phyloP scores from a whole-genome alignment of 192 early-diverging fungal genomes.

The Spizellomyces sp. region DNA sequence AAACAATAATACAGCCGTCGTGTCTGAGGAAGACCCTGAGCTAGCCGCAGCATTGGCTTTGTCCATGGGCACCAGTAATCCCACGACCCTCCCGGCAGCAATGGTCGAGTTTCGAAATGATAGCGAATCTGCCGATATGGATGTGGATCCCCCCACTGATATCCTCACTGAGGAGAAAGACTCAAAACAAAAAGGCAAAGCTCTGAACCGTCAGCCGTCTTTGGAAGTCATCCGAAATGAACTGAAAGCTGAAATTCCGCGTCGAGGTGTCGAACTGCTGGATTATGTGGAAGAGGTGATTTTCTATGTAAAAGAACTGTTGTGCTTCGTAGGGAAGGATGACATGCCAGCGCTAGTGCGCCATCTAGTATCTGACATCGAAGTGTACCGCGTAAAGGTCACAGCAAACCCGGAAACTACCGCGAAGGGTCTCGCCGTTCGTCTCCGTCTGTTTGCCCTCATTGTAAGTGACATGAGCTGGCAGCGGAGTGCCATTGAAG shows the following conservation, averaged over 20 bases:
- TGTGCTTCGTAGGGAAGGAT: constrained; percentile 57
- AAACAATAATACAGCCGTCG: no score
- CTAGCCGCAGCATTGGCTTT: constrained; percentile 32
- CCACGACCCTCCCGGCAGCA: neutral
- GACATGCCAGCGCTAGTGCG: constrained; percentile 36
- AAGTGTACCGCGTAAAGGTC: neutral
- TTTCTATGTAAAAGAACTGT: constrained; percentile 68
- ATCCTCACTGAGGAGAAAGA: constrained; percentile 36
- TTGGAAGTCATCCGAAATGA: constrained; percentile 45
- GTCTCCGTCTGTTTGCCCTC: constrained; percentile 62
- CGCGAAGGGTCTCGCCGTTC: constrained; percentile 42
- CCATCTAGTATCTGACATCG: constrained; percentile 22
- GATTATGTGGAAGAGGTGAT: constrained; percentile 62
- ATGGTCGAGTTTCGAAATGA: neutral
- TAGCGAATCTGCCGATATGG: neutral
- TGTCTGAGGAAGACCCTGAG: constrained; percentile 7
- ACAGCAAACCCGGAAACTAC: neutral
- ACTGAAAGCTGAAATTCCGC: constrained; percentile 41
- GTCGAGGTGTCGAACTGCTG: constrained; percentile 44
- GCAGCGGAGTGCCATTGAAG: constrained; percentile 46
- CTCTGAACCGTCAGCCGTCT: constrained; percentile 25
- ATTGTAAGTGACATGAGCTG: constrained; percentile 60
- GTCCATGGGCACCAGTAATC: constrained; percentile 16
- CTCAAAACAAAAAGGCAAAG: constrained; percentile 44
- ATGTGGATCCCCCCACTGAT: constrained; percentile 16